phyloP scores from a whole-genome alignment of 305 asterid species.

The Fraxinus velutina region DNA sequence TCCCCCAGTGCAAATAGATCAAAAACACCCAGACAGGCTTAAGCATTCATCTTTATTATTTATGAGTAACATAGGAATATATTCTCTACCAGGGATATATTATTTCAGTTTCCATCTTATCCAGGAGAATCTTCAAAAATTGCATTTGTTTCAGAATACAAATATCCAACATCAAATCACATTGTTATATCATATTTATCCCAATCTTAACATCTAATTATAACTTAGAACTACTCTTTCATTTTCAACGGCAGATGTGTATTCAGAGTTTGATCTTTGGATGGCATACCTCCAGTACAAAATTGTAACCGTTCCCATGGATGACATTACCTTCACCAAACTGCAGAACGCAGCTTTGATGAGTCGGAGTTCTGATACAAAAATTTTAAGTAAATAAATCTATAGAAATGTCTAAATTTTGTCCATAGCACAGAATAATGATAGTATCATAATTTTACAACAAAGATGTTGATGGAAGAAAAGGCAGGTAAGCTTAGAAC shows the following conservation, averaged over 20 bases:
- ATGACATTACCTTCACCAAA: slow-evolving; percentile 32
- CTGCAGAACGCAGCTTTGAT: slow-evolving; percentile 21
- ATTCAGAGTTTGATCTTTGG: background rate
- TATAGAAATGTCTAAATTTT: background rate
- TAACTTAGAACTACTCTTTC: background rate
- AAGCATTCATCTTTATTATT: background rate
- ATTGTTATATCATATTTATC: background rate
- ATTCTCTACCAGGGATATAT: background rate
- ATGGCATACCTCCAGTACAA: slow-evolving; percentile 38
- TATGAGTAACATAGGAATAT: background rate
- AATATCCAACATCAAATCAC: background rate
- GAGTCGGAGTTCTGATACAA: background rate
- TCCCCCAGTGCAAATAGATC: background rate
- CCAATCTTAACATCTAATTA: background rate
- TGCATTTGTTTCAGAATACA: background rate
- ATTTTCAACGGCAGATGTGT: background rate
- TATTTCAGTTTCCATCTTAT: background rate
- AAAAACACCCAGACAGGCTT: background rate
- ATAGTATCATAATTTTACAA: background rate
- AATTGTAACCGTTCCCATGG: slow-evolving; percentile 32
- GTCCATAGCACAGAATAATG: background rate
- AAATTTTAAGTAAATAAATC: background rate
- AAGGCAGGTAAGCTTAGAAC: background rate
- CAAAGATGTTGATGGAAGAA: background rate
- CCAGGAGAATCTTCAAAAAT: background rate